phyloP scores from a whole-genome alignment of 495 filamentous ascomycete species.

The Bathelium albidoporum region DNA sequence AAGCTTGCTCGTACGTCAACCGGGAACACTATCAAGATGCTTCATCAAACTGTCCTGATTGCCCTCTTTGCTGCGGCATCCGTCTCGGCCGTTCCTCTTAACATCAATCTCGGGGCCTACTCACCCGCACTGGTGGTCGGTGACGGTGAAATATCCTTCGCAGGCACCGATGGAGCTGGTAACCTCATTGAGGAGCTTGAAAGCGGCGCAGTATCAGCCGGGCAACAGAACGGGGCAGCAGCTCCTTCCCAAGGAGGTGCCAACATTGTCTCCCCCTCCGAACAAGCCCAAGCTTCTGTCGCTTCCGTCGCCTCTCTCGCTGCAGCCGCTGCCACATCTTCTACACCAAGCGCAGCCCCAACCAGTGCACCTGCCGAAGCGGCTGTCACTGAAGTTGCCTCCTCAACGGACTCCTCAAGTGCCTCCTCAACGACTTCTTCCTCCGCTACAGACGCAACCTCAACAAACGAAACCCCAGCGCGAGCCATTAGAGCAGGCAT shows the following conservation, averaged over 20 bases:
- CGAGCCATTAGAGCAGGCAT: slow-evolving; percentile 13
- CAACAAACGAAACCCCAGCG: slow-evolving; percentile 9
- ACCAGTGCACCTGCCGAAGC: background rate
- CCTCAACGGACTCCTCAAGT: background rate
- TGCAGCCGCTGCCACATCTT: background rate
- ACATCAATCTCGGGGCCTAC: slow-evolving; percentile 52
- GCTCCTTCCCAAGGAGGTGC: background rate
- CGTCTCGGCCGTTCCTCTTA: slow-evolving; percentile 39
- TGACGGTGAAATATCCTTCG: slow-evolving; percentile 47
- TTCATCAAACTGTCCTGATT: slow-evolving; percentile 20
- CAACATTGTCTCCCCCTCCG: background rate
- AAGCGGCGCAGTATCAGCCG: slow-evolving; percentile 14
- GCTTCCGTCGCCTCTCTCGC: background rate
- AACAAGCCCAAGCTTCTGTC: background rate
- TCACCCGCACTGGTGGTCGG: slow-evolving; percentile 49
- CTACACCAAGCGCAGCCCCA: background rate
- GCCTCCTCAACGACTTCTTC: no score
- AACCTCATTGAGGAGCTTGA: slow-evolving; percentile 30
- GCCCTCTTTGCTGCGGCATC: slow-evolving; percentile 17
- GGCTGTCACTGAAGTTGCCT: background rate
- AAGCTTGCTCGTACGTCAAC: background rate
- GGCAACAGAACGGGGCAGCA: slow-evolving; percentile 2
- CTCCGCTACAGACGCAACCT: slow-evolving; percentile 7
- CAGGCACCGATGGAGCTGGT: slow-evolving; percentile 33
- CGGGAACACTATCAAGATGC: slow-evolving; percentile 14